These are phyloP conservation scores for Grosmannia huntii DNA, from an alignment of 2,329 filamentous ascomycete genomes.

Conservation along the genomic window DNA sequence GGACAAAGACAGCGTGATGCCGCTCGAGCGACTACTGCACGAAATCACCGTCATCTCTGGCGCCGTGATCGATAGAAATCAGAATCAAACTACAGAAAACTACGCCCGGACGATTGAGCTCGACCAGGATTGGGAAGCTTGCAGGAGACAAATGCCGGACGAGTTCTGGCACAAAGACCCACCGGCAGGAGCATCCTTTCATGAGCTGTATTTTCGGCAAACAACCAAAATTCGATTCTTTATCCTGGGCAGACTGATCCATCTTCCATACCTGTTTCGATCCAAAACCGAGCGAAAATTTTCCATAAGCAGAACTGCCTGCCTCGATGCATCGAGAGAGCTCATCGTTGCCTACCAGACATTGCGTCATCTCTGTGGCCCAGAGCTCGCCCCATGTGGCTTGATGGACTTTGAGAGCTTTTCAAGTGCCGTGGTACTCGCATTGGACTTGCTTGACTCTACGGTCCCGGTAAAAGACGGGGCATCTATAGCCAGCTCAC, in stretches of 20 bases:
- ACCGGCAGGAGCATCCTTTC: neutral
- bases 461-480: neutral
- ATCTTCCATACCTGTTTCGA: slow-evolving; percentile 7
- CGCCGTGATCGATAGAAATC: slow-evolving; percentile 1
- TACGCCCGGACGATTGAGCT: slow-evolving; percentile 26
- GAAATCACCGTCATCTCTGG: slow-evolving; percentile 12
- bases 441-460: neutral
- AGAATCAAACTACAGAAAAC: slow-evolving; percentile 5
- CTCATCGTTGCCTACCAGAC: neutral
- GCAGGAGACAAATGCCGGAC: neutral
- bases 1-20: slow-evolving; percentile 2
- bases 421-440: neutral
- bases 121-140: slow-evolving; percentile 24
- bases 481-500: neutral
- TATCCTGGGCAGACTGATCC: slow-evolving; percentile 3
- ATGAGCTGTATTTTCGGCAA: slow-evolving; percentile 2
- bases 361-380: neutral
- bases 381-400: neutral
- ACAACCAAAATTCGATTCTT: slow-evolving; percentile 3
- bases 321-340: neutral
- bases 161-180: slow-evolving; percentile 5
- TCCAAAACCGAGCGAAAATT: neutral
- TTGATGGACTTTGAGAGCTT: neutral
- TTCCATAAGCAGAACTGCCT: neutral
- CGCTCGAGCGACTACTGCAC: slow-evolving; percentile 2